Percentiles rank a stretch among this genome's conserved stretches.
phyloP scores from a whole-genome alignment of 495 filamentous ascomycete genomes.

The Glarea lozoyensis region DNA sequence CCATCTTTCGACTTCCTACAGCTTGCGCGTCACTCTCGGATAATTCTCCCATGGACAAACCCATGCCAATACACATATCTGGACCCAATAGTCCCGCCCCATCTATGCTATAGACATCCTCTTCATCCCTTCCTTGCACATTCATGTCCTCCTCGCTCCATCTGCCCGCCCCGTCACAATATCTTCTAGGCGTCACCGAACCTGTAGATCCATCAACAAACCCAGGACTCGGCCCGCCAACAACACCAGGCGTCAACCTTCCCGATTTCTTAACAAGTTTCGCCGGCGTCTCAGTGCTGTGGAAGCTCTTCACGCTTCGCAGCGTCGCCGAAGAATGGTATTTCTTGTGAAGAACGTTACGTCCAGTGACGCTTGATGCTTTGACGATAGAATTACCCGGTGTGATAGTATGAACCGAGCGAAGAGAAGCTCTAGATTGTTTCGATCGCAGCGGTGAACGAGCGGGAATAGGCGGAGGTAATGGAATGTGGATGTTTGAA shows the following conservation, averaged over 20 bases:
- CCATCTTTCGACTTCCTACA: constrained; percentile 48
- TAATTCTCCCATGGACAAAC: constrained; percentile 7
- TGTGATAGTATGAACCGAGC: constrained; percentile 3
- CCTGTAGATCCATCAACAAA: constrained; percentile 9
- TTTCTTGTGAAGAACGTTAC: constrained; percentile 11
- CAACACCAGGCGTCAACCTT: not conserved
- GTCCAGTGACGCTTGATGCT: constrained; percentile 3
- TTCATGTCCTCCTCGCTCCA: constrained; percentile 4
- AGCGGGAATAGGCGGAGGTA: constrained; percentile 16
- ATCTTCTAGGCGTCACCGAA: constrained; percentile 6
- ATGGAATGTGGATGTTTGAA: constrained; percentile 5
- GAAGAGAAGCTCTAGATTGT: constrained; percentile 10
- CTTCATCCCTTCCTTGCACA: constrained; percentile 6
- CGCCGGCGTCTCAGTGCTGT: constrained; percentile 15
- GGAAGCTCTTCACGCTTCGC: constrained; percentile 9
- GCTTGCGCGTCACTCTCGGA: constrained; percentile 19
- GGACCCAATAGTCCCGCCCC: constrained; percentile 14
- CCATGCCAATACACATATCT: too few species aligned
- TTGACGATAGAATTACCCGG: constrained; percentile 10
- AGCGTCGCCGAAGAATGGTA: constrained; percentile 8
- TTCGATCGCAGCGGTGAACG: constrained; percentile 11
- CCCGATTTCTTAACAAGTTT: constrained; percentile 13
- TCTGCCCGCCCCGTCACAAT: too few species aligned
- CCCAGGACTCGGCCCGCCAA: constrained; percentile 1
- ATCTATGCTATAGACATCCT: constrained; percentile 22